Conservation (phyloP, 352 stramenopile species). For the Globisporangium iwayamae region DNA sequence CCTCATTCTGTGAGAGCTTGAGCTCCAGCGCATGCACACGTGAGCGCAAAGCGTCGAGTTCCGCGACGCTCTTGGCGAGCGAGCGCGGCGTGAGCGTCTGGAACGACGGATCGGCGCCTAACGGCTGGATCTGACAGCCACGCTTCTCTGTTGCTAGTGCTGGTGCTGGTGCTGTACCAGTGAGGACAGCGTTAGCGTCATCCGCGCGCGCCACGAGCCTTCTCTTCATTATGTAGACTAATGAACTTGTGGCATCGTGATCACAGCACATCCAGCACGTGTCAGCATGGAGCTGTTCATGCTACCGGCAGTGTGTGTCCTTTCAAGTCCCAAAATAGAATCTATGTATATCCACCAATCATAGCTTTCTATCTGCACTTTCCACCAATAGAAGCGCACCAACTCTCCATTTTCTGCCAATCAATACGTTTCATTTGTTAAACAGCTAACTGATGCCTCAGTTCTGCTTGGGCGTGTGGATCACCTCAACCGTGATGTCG, state of each 20-base stretch:
- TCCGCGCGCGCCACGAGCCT: slow-evolving; percentile 11
- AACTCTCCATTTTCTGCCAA: background rate
- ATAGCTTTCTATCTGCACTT: background rate
- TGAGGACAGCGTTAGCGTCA: slow-evolving; percentile 20
- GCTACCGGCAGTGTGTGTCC: background rate
- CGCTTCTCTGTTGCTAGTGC: slow-evolving; percentile 5
- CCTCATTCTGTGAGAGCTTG: slow-evolving; percentile 47
- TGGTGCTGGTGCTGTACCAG: background rate
- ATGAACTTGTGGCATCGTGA: background rate
- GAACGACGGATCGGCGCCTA: slow-evolving; percentile 40
- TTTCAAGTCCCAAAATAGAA: slow-evolving; percentile 2
- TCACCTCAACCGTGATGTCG: slow-evolving; percentile 62
- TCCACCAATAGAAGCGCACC: background rate
- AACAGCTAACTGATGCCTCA: background rate
- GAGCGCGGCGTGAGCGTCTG: slow-evolving; percentile 48
- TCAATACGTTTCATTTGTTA: background rate
- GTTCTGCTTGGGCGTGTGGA: slow-evolving; percentile 60
- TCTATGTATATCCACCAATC: slow-evolving; percentile 14
- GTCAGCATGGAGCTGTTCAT: background rate
- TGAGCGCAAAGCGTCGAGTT: slow-evolving; percentile 44
- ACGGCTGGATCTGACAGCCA: slow-evolving; percentile 38
- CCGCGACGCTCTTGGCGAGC: slow-evolving; percentile 51
- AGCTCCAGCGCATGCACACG: slow-evolving; percentile 51
- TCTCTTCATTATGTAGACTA: slow-evolving; percentile 11
- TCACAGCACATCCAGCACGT: background rate